phyloP scores from a whole-genome alignment of 73 alveolate species.

The Paraurostyla sp. region DNA sequence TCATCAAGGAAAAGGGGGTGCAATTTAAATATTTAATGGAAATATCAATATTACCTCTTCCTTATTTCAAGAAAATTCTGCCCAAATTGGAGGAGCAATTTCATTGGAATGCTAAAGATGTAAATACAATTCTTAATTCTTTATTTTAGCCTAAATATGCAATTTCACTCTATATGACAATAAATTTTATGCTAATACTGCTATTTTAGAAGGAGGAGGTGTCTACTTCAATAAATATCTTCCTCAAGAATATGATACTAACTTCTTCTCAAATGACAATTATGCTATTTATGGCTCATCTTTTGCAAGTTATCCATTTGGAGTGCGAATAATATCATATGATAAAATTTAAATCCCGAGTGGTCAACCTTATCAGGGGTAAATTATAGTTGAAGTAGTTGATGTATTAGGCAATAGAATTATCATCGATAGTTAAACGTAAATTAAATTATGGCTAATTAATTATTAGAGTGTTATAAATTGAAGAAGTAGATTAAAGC shows the following conservation, averaged over 20 bases:
- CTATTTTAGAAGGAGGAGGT: neutral
- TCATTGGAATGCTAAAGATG: too few species aligned
- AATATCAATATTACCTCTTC: too few species aligned
- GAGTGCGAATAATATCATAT: neutral
- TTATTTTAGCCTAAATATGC: too few species aligned
- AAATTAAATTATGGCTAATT: neutral
- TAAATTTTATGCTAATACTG: neutral
- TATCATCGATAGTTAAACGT: neutral
- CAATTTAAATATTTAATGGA: too few species aligned
- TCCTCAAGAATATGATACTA: neutral
- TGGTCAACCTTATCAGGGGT: constrained; percentile 3
- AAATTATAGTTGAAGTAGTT: constrained; percentile 5
- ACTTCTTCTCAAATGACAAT: neutral
- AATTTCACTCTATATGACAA: neutral
- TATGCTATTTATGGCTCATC: constrained; percentile 8
- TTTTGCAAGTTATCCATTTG: constrained; percentile 9
- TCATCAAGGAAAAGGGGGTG: too few species aligned
- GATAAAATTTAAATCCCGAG: neutral
- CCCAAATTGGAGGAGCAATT: too few species aligned
- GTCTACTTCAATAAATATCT: neutral
- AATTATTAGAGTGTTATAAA: neutral
- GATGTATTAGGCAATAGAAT: neutral
- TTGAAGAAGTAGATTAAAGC: neutral
- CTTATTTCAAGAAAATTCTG: too few species aligned
- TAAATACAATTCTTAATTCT: too few species aligned